Conservation (phyloP, 2,329 filamentous ascomycete species). For the Lasiodiplodia theobromae region DNA sequence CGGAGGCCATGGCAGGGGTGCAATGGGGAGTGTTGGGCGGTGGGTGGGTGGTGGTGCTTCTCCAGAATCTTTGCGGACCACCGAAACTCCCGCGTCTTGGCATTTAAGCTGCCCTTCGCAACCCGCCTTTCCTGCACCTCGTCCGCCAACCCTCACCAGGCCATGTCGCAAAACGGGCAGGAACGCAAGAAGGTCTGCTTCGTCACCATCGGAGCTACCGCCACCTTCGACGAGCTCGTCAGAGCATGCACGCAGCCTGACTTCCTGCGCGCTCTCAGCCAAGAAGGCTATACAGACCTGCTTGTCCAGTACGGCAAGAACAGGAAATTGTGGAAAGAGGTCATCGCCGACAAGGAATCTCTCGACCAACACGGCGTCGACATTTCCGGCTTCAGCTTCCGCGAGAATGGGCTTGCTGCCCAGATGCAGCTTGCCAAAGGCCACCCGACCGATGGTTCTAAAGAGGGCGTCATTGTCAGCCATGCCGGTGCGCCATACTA, state of each 20-base stretch:
- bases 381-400: slow-evolving; percentile 72
- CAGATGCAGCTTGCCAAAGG: slow-evolving; percentile 65
- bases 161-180: not conserved
- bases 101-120: not conserved
- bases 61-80: slow-evolving; percentile 29
- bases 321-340: slow-evolving; percentile 55
- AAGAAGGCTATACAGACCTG: slow-evolving; percentile 72
- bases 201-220: slow-evolving; percentile 91
- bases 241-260: slow-evolving; percentile 65
- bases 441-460: slow-evolving; percentile 44
- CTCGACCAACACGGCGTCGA: slow-evolving; percentile 36
- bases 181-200: slow-evolving; percentile 66
- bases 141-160: not conserved
- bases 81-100: slow-evolving; percentile 25
- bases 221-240: slow-evolving; percentile 78
- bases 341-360: slow-evolving; percentile 12
- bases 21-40: slow-evolving; percentile 13
- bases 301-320: slow-evolving; percentile 82
- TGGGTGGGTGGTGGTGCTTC: slow-evolving; percentile 22
- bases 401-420: slow-evolving; percentile 62
- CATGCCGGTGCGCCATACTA: slow-evolving; percentile 74
- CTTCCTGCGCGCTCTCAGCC: slow-evolving; percentile 69
- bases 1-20: slow-evolving; percentile 26
- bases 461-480: slow-evolving; percentile 78
- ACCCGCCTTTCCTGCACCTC: not conserved